These are phyloP conservation scores for Aspergillus caelatus DNA, from an alignment of 2,329 filamentous ascomycete species.

Conservation along the genomic window DNA sequence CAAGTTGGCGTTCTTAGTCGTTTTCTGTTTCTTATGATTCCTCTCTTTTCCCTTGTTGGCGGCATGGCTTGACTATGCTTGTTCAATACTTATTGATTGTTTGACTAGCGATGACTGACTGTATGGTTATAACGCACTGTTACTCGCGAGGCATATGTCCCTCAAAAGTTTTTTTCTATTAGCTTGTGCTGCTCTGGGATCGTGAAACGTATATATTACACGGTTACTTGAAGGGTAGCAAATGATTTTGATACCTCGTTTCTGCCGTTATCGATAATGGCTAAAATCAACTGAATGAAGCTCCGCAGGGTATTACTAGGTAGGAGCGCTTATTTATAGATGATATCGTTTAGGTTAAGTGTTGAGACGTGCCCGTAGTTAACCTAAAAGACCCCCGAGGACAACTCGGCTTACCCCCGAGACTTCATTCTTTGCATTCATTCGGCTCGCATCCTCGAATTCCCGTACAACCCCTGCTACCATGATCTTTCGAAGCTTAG, in stretches of 20 bases:
- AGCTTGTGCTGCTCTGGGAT: background rate
- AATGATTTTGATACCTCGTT: background rate
- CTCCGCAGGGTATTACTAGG: background rate
- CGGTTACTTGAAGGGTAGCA: background rate
- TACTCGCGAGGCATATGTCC: background rate
- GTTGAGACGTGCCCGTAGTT: background rate
- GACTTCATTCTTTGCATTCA: constrained; percentile 76
- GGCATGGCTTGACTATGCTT: background rate
- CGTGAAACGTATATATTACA: background rate
- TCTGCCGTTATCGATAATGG: background rate
- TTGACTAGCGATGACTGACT: background rate
- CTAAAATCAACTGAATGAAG: background rate
- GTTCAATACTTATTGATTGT: background rate
- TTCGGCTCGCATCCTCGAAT: constrained; percentile 84
- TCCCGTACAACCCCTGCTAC: constrained; percentile 85
- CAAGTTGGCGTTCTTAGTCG: constrained; percentile 26
- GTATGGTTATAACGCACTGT: background rate
- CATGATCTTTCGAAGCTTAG: constrained; percentile 83
- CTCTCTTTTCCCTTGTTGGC: background rate
- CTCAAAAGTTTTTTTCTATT: background rate
- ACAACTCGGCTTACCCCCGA: constrained; percentile 86
- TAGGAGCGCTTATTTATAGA: background rate
- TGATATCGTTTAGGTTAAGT: background rate
- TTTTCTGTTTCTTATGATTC: constrained; percentile 6
- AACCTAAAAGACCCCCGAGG: constrained; percentile 76